Percentiles rank a stretch among this genome's conserved stretches.
phyloP scores from a whole-genome alignment of 2,329 filamentous ascomycete genomes.

The Exophiala phaeomuriformis region DNA sequence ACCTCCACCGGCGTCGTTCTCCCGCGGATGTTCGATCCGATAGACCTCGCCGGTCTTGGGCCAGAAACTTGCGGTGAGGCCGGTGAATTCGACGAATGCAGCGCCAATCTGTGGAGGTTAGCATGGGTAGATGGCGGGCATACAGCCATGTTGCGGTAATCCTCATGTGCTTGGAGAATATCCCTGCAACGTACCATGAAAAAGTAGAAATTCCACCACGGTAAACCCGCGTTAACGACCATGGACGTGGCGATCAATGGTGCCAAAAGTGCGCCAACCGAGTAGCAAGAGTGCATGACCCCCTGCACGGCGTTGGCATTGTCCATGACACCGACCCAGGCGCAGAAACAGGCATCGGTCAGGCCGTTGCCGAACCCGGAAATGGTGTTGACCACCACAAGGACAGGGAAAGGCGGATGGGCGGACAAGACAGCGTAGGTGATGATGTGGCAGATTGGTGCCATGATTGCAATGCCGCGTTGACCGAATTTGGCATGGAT shows the following conservation, averaged over 20 bases:
- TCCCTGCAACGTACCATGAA: slow-evolving; percentile 43
- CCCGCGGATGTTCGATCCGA: slow-evolving; percentile 42
- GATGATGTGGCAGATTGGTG: slow-evolving; percentile 33
- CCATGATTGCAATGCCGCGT: slow-evolving; percentile 63
- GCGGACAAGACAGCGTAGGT: slow-evolving; percentile 34
- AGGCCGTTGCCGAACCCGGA: slow-evolving; percentile 39
- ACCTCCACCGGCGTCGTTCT: slow-evolving; percentile 31
- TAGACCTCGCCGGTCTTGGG: slow-evolving; percentile 52
- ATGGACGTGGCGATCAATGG: slow-evolving; percentile 65
- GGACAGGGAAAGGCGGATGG: slow-evolving; percentile 38
- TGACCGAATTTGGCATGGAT: slow-evolving; percentile 51
- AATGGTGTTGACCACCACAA: slow-evolving; percentile 37
- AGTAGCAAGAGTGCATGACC: slow-evolving; percentile 65
- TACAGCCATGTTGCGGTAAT: too few relatives aligned
- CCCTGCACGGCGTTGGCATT: slow-evolving; percentile 67
- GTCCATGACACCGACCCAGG: slow-evolving; percentile 63
- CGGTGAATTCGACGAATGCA: slow-evolving; percentile 49
- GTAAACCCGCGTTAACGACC: slow-evolving; percentile 53
- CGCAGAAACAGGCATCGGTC: slow-evolving; percentile 51
- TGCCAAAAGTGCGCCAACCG: slow-evolving; percentile 59
- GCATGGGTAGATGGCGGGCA: not conserved
- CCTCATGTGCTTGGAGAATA: too few relatives aligned
- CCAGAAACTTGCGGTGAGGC: slow-evolving; percentile 56
- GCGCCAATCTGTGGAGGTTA: slow-evolving; percentile 41
- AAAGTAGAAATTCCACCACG: slow-evolving; percentile 68